Conservation (phyloP, 495 filamentous ascomycete species). For the Chaetomium fimeti region DNA sequence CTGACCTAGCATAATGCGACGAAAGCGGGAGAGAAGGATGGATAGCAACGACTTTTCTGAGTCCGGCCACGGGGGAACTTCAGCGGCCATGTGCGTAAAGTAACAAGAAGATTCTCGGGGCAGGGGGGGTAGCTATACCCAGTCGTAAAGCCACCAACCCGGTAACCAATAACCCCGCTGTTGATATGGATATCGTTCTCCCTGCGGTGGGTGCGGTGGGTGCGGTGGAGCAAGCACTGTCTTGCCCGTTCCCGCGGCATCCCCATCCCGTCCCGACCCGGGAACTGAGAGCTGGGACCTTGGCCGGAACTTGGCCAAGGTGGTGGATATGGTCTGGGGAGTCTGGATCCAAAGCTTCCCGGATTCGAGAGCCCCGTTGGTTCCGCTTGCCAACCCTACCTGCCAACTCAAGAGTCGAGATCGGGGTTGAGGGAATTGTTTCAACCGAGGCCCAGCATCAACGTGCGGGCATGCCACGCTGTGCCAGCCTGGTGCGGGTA, state of each 20-base stretch:
- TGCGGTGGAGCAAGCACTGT: neutral
- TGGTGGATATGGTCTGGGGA: no score
- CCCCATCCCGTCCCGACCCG: neutral
- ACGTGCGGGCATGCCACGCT: neutral
- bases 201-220: neutral
- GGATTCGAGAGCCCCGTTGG: neutral
- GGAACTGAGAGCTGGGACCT: neutral
- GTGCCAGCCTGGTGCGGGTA: neutral
- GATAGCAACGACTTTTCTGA: no score
- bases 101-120: no score
- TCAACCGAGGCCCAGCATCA: neutral
- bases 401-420: no score
- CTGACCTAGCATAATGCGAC: no score
- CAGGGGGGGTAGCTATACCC: no score
- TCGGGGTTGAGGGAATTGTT: neutral
- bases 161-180: no score
- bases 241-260: neutral
- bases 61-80: no score
- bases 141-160: no score
- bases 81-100: no score
- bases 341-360: neutral
- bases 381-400: neutral
- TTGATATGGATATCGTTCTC: neutral
- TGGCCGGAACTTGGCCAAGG: neutral
- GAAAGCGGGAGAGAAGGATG: no score